Conservation (phyloP, 2,329 filamentous ascomycete species). For the Volutella citrinella region DNA sequence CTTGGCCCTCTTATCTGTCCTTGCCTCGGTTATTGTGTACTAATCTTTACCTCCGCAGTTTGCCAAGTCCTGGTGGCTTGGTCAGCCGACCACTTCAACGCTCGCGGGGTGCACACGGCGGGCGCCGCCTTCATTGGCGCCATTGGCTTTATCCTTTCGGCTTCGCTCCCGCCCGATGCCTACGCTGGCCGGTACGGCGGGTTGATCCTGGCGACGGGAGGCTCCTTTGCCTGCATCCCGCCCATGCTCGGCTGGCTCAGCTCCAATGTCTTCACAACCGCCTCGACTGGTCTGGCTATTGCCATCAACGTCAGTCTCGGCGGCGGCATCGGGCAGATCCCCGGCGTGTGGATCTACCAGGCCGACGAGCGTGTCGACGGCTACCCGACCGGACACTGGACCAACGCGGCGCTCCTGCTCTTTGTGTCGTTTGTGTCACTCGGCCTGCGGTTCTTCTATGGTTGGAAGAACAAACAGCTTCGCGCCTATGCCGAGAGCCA, state of each 20-base stretch:
- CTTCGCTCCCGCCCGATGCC: conserved; percentile 56
- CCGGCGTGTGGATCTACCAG: conserved; percentile 73
- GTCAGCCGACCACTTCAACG: conserved; percentile 62
- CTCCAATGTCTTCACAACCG: conserved; percentile 64
- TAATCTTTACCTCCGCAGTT: conserved; percentile 23
- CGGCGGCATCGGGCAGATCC: conserved; percentile 67
- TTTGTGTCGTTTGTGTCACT: conserved; percentile 55
- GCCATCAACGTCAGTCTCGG: conserved; percentile 66
- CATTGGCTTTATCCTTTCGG: conserved; percentile 57
- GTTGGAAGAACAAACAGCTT: conserved; percentile 40
- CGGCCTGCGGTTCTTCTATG: conserved; percentile 55
- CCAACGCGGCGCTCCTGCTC: conserved; percentile 58
- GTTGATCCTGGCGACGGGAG: conserved; percentile 64
- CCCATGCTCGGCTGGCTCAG: conserved; percentile 70
- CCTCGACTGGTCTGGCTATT: conserved; percentile 64
- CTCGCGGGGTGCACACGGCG: conserved; percentile 44
- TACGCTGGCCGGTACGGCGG: conserved; percentile 65
- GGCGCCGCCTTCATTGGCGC: conserved; percentile 42
- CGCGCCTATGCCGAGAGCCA: conserved; percentile 26
- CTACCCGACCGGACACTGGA: conserved; percentile 70
- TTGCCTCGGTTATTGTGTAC: neutral
- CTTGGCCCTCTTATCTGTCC: too few species aligned
- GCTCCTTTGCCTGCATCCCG: conserved; percentile 67
- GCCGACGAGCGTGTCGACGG: conserved; percentile 55
- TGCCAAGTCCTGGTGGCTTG: conserved; percentile 46